Evolutionary conservation across 345 rosid species (phyloP), one percentile per base, ranked within the genome.

Genomic region (Eucalyptus shirleyi): DNA sequence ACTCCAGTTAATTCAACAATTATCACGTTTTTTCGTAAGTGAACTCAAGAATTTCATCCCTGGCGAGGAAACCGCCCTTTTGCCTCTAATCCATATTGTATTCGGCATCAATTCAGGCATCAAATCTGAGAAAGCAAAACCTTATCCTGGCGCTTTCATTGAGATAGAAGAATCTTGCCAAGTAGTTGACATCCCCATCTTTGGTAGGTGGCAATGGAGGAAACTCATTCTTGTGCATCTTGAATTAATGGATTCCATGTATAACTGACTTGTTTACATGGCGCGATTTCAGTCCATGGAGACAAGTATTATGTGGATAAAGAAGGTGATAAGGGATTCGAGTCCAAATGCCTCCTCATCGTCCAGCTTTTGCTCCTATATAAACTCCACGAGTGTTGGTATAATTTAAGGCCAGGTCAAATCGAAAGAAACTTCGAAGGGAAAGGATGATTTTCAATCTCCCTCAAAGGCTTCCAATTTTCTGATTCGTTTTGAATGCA

Each of bases 391-490:
- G 30, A 40, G 16, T 88, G 44, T 13, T 23, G 60, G n/a, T 17
- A 77, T 37, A 19, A 44, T 77, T 77, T 37, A n/a, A n/a, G 16
- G 15, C 47, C 28, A 37, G 19, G 45, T 12, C 47, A 44, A 77
- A 24, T 19, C 4, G 28, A 72, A 59, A 10, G 88, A 37, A 49
- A 51, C 51, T 14, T 40, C 21, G 19, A 49, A 21, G 50, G 28
- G 83, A 47, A 86, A 87, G 90, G 85, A 50, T 50, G 67, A 87
- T 56, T 40, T n/a, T 81, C 88, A 53, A 86, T 65, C 90, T 86
- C 88, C 90, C 90, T 89, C 90, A 86, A 50, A 89, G 88, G 90
- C 90, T 89, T 89, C 90, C 88, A 37, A 47, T 69, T 67, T 44
- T 47, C 44, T 26, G 40, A 72, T 55, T 50, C 44, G 81, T 28